phyloP scores from a whole-genome alignment of 2,329 filamentous ascomycete species.

The Colletotrichum navitas region DNA sequence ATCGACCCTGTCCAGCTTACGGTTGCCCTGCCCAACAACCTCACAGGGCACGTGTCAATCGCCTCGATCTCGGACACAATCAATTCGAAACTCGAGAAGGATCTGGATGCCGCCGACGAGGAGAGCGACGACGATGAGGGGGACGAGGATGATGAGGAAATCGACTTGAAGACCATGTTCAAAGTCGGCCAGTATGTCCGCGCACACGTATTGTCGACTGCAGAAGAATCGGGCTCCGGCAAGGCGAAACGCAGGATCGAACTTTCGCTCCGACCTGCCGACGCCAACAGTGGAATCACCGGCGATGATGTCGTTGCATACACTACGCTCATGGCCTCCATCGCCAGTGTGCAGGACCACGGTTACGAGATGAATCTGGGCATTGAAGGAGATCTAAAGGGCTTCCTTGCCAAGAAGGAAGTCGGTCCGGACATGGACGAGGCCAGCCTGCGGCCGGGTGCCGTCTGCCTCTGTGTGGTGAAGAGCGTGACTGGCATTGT shows the following conservation, averaged over 20 bases:
- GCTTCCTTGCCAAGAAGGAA: constrained; percentile 89
- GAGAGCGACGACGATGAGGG: constrained; percentile 68
- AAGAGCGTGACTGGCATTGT: constrained; percentile 84
- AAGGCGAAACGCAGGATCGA: constrained; percentile 87
- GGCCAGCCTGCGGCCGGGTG: constrained; percentile 81
- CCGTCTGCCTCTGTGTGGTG: constrained; percentile 87
- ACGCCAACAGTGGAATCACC: constrained; percentile 81
- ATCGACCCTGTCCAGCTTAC: constrained; percentile 85
- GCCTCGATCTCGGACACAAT: constrained; percentile 90
- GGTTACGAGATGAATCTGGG: constrained; percentile 94
- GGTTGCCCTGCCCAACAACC: constrained; percentile 90
- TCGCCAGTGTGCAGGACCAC: constrained; percentile 94
- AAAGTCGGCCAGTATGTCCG: constrained; percentile 88
- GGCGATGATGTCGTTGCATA: constrained; percentile 81
- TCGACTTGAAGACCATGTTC: constrained; percentile 83
- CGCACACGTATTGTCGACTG: constrained; percentile 83
- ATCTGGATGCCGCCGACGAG: constrained; percentile 66
- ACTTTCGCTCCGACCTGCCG: constrained; percentile 83
- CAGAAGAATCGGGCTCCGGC: constrained; percentile 70
- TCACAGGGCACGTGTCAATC: constrained; percentile 89
- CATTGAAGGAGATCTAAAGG: constrained; percentile 74
- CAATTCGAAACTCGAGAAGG: constrained; percentile 80
- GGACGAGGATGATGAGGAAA: constrained; percentile 65
- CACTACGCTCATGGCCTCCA: constrained; percentile 85
- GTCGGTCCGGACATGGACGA: constrained; percentile 75